phyloP scores from a whole-genome alignment of 192 early-diverging fungal species.

The Ramicandelaber brevisporus region DNA sequence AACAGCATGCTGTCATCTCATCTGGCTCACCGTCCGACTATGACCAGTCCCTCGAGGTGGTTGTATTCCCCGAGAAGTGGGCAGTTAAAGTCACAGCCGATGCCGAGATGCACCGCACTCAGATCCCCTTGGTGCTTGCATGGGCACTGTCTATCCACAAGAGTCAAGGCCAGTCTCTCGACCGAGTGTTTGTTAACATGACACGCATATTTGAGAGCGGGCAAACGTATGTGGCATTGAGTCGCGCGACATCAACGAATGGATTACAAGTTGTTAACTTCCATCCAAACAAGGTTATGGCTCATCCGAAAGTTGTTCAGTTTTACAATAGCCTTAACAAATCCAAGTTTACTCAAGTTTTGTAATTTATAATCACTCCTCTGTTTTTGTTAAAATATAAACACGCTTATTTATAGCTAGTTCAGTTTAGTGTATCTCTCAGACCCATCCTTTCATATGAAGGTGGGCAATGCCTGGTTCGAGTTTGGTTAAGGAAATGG shows the following conservation, averaged over 20 bases:
- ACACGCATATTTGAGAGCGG: conserved; percentile 57
- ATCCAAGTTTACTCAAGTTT: no score
- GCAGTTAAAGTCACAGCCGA: no score
- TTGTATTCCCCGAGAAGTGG: conserved; percentile 22
- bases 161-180: conserved; percentile 66
- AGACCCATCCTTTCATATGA: no score
- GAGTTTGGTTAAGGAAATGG: no score
- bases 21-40: no score
- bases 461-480: no score
- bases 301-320: conserved; percentile 33
- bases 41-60: conserved; percentile 16
- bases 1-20: no score
- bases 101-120: conserved; percentile 20
- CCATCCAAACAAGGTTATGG: conserved; percentile 31
- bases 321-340: no score
- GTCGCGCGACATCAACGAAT: conserved; percentile 42
- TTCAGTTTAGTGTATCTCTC: no score
- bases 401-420: no score
- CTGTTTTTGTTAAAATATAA: no score
- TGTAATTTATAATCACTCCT: no score
- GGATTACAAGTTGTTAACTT: conserved; percentile 48
- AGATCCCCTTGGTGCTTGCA: conserved; percentile 52
- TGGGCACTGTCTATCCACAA: conserved; percentile 81
- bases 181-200: conserved; percentile 46
- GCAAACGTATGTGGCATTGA: conserved; percentile 66